Evolutionary conservation across 495 filamentous ascomycete species (phyloP).

Genomic region (Penicillium ucsense): DNA sequence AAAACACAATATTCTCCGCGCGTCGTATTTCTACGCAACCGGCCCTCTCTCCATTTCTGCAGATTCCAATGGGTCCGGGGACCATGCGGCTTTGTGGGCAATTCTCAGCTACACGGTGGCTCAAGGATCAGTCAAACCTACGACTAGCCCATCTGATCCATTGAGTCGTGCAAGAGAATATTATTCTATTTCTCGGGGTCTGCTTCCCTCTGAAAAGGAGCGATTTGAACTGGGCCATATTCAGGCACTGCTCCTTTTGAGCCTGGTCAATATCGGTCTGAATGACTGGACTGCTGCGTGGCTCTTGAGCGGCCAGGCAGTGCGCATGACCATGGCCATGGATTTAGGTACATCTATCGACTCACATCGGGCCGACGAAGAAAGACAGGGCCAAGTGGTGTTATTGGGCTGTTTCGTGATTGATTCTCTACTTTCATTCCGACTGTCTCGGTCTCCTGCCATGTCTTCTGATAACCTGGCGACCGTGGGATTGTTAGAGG

Average conservation of each 20-base stretch:
- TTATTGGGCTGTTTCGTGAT: slow-evolving; percentile 56
- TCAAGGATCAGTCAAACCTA: slow-evolving; percentile 23
- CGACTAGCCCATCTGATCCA: slow-evolving; percentile 10
- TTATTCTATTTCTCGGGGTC: slow-evolving; percentile 46
- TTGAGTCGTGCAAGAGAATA: slow-evolving; percentile 31
- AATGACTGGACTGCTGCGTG: slow-evolving; percentile 47
- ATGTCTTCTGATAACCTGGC: slow-evolving; percentile 40
- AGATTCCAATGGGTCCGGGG: slow-evolving; percentile 36
- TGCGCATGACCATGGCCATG: slow-evolving; percentile 45
- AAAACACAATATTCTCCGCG: slow-evolving; percentile 54
- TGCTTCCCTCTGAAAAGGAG: slow-evolving; percentile 51
- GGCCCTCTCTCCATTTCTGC: slow-evolving; percentile 32
- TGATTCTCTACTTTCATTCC: slow-evolving; percentile 53
- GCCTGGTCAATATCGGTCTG: slow-evolving; percentile 48
- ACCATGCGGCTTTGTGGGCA: slow-evolving; percentile 57
- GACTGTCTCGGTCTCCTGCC: slow-evolving; percentile 42
- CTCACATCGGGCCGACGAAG: slow-evolving; percentile 27
- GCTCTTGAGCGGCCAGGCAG: slow-evolving; percentile 53
- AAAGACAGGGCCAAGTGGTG: slow-evolving; percentile 38
- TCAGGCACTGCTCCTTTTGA: slow-evolving; percentile 53
- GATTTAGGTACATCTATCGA: slow-evolving; percentile 25
- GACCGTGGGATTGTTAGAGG: slow-evolving; percentile 38
- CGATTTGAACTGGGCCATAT: slow-evolving; percentile 50
- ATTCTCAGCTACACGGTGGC: slow-evolving; percentile 47
- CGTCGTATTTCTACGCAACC: slow-evolving; percentile 43